Evolutionary conservation across 306 rosid species (phyloP), one percentile per base, ranked within the genome.

Genomic region (Prosopis cineraria): DNA sequence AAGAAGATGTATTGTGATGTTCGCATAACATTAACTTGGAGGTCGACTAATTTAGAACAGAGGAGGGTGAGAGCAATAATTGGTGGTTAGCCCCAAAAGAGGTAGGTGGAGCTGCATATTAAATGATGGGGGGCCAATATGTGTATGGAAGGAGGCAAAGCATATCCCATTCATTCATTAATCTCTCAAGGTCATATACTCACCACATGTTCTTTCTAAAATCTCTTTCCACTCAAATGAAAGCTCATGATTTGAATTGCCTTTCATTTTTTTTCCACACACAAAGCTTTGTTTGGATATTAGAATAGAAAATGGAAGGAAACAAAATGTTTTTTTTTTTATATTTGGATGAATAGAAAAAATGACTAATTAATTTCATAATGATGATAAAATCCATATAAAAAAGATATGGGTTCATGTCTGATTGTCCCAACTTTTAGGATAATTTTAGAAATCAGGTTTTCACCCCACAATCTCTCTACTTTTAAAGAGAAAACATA

Each of bases 181-280:
- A 20, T 65, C 30, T 65, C 30, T 22, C 24, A 33, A 62, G 55
- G n/a, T 33, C 11, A n/a, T 50, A 16, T 70, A 62, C 58, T 43
- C 70, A 82, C 90, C 90, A 86, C 90, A 86, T 45, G 80, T 80
- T 80, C 14, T 80, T 50, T 70, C 83, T 9, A 63, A 76, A 77
- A 76, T 89, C 85, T 84, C 80, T 36, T 84, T 86, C 88, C 75
- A 64, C 66, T 64, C 33, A 81, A 75, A 7, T 20, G 59, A 48
- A 16, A 48, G 22, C 55, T 48, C 22, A 48, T 48, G 11, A 0
- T 52, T 52, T 52, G 58, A 52, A 52, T n/a, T 20, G 3, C 58
- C 12, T 20, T 20, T 52, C 27, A 52, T 8, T 20, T 20, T 8
- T 20, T 20, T 20, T 20, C 58, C 58, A 52, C n/a, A 19, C 58